Base-by-base conservation (phyloP, 108 stramenopile genomes). In the Conticribra weissflogii region DNA sequence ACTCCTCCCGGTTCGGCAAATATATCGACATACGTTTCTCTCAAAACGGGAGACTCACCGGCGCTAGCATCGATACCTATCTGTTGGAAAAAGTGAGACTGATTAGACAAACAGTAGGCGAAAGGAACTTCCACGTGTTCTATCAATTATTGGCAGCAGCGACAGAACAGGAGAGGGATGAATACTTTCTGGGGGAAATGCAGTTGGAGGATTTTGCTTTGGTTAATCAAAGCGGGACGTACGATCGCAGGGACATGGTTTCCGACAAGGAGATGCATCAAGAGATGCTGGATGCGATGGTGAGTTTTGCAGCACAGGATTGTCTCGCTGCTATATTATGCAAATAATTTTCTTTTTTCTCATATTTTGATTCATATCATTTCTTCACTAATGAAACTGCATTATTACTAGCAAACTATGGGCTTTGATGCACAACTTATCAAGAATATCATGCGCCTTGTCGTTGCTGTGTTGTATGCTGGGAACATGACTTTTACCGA, bases 121-220 rank as follows among this genome's bases (percentile, higher is more conserved):
- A 97, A 71, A 80, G 97, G 19, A 97, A 97, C 67, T 97, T 90
- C 78, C 97, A 97, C 63, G 76, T 97, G 23, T 96, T 97, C 79
- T 97, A 97, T 73, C 92, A 96, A 75, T 76, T 76, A 31, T 45
- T 83, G 46, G 73, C 75, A 59, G 81, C 71, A 25, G 79, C 81
- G 3, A 29, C 83, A 7, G 54, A 66, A 12, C 66, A 72, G 50
- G 81, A 81, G 62, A 25, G 78, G 23, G 72, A 69, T 17, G 56
- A 54, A 29, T 79, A 46, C 51, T 32, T 47, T 18, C 33, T 76
- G 62, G 68, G 74, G 18, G 70, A 71, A 25, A 76, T 71, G 62
- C 59, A 73, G 31, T 75, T 82, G 14, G 67, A 76, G 45, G 88
- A 92, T 64, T 95, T 95, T 67, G 77, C 72, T 8, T 88, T 92